Percentiles rank a stretch among this genome's conserved stretches.
phyloP scores from a whole-genome alignment of 225 moss, liverwort and hornwort genomes.

The Polytrichum formosum region DNA sequence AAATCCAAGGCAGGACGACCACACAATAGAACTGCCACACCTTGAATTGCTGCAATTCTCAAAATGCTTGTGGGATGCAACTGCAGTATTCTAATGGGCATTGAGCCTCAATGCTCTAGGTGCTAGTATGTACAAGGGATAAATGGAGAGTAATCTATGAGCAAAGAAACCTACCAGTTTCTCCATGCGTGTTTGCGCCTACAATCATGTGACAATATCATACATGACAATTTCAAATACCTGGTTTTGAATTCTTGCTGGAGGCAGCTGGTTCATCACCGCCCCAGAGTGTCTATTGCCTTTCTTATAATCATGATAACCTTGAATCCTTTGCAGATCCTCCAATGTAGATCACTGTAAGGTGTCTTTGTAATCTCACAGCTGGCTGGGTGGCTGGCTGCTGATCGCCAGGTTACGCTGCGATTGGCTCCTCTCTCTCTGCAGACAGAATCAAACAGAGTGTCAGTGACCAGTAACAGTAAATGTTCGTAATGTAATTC shows the following conservation, averaged over 20 bases:
- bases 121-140: no score
- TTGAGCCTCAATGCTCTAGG: no score
- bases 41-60: no score
- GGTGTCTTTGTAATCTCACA: constrained; percentile 8
- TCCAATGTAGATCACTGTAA: constrained; percentile 13
- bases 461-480: constrained; percentile 5
- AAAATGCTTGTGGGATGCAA: no score
- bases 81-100: no score
- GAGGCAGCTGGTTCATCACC: constrained; percentile 16
- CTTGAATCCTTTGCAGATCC: constrained; percentile 9
- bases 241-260: constrained; percentile 8
- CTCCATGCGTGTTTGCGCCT: constrained; percentile 13
- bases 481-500: background rate
- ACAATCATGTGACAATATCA: constrained; percentile 23
- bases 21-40: no score
- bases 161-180: no score
- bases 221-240: constrained; percentile 24
- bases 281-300: constrained; percentile 3
- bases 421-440: constrained; percentile 43
- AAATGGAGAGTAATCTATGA: no score
- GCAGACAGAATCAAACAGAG: constrained; percentile 8
- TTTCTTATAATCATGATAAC: constrained; percentile 6
- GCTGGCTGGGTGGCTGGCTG: constrained; percentile 8
- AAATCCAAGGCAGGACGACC: no score
- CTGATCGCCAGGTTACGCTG: constrained; percentile 22